phyloP scores from a whole-genome alignment of 2,329 filamentous ascomycete genomes.

The Fusarium circinatum region DNA sequence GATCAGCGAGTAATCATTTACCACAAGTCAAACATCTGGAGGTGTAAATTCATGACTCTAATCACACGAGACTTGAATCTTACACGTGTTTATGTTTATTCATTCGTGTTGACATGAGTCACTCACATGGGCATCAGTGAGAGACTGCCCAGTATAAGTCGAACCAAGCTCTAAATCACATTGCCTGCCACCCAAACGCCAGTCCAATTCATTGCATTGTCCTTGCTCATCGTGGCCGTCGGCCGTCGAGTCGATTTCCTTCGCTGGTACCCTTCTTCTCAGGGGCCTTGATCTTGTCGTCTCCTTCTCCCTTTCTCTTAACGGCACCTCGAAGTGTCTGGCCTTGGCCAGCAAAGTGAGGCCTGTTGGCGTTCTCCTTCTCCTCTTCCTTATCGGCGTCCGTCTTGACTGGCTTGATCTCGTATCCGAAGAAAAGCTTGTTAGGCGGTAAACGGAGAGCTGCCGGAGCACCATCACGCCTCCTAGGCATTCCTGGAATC shows the following conservation, averaged over 20 bases:
- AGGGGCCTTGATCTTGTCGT: slow-evolving; percentile 58
- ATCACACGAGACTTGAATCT: neutral
- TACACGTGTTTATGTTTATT: neutral
- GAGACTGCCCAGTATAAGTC: slow-evolving; percentile 2
- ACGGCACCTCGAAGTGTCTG: slow-evolving; percentile 77
- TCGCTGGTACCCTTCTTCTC: slow-evolving; percentile 59
- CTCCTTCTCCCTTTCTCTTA: slow-evolving; percentile 74
- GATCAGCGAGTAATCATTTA: too few relatives aligned
- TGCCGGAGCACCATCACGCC: slow-evolving; percentile 80
- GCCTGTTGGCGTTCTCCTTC: slow-evolving; percentile 70
- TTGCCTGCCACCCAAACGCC: slow-evolving; percentile 42
- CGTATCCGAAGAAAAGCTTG: slow-evolving; percentile 97
- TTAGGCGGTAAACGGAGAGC: slow-evolving; percentile 86
- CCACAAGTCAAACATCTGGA: neutral
- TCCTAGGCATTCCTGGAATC: slow-evolving; percentile 47
- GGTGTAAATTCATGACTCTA: neutral
- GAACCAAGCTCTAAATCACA: slow-evolving; percentile 16
- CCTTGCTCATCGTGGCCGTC: slow-evolving; percentile 45
- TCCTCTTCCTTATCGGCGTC: slow-evolving; percentile 76
- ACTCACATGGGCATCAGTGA: neutral
- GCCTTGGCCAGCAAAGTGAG: slow-evolving; percentile 85
- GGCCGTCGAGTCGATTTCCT: slow-evolving; percentile 58
- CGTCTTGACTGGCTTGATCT: slow-evolving; percentile 87
- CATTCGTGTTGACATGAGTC: neutral
- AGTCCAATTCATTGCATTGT: slow-evolving; percentile 2